A percentile compares a stretch with the other conserved stretches of the same genome.
These are phyloP conservation scores for Hypoxylon trugodes DNA, from an alignment of 495 filamentous ascomycete species.

Conservation along the genomic window DNA sequence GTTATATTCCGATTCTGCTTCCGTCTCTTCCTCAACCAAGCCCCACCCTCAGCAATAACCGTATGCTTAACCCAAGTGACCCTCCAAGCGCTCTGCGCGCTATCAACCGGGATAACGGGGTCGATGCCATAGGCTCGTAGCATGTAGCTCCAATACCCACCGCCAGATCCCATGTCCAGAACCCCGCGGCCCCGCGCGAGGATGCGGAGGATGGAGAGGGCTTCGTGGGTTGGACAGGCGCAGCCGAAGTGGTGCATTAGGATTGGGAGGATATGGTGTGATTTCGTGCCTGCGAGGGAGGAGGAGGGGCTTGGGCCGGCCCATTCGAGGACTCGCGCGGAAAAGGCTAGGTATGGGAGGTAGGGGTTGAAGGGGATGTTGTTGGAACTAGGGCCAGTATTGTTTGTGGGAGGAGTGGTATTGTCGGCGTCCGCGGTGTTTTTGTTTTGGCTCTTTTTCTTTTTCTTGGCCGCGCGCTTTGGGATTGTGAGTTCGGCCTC, in stretches of 20 bases:
- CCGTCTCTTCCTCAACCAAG: slow-evolving; percentile 48
- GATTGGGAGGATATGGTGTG: slow-evolving; percentile 67
- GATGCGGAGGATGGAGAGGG: slow-evolving; percentile 58
- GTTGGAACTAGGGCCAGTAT: too few species aligned
- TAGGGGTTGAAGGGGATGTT: slow-evolving; percentile 62
- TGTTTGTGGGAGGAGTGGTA: too few species aligned
- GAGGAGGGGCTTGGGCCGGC: slow-evolving; percentile 56
- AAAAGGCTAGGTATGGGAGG: slow-evolving; percentile 63
- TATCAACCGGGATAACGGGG: slow-evolving; percentile 58
- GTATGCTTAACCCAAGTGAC: slow-evolving; percentile 68
- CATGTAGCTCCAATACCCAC: slow-evolving; percentile 71
- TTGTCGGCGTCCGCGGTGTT: too few species aligned
- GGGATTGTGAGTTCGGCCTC: slow-evolving; percentile 43
- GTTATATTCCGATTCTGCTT: not conserved
- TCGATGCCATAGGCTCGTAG: slow-evolving; percentile 57
- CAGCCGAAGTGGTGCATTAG: slow-evolving; percentile 75
- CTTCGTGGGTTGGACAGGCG: slow-evolving; percentile 64
- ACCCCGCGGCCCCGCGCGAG: slow-evolving; percentile 51
- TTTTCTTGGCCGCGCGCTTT: slow-evolving; percentile 47
- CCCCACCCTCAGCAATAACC: slow-evolving; percentile 53
- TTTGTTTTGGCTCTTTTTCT: not conserved
- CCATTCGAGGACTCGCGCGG: slow-evolving; percentile 57
- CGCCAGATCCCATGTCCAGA: slow-evolving; percentile 65
- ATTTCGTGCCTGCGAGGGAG: slow-evolving; percentile 39
- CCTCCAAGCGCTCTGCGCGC: slow-evolving; percentile 62